Evolutionary conservation across 2,329 filamentous ascomycete genomes (phyloP).

Genomic region (Diplodia corticola): DNA sequence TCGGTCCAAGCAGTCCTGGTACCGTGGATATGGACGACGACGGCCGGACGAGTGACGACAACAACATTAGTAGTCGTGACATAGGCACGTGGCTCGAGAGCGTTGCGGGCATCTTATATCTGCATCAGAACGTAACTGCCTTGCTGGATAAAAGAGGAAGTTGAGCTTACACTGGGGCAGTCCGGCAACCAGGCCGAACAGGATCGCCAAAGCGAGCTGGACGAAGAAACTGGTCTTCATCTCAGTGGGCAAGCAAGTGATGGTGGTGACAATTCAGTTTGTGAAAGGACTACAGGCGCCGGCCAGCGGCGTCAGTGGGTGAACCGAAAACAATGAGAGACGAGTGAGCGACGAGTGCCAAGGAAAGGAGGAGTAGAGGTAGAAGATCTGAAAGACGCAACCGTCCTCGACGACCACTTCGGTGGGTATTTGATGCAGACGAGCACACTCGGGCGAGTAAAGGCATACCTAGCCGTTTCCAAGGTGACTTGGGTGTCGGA

Average conservation of each 20-base stretch:
- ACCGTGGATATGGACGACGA: constrained; percentile 12
- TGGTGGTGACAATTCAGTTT: neutral
- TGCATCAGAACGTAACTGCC: neutral
- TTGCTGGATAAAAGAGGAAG: neutral
- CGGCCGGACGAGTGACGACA: constrained; percentile 5
- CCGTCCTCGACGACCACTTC: neutral
- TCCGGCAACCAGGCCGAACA: constrained; percentile 14
- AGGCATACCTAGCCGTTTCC: constrained; percentile 12
- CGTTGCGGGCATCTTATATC: neutral
- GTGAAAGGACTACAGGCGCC: constrained; percentile 6
- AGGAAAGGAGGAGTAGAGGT: neutral
- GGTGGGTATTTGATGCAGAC: neutral
- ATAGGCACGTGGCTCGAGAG: constrained; percentile 7
- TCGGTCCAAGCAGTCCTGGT: neutral
- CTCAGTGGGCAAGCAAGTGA: neutral
- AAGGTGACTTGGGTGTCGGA: constrained; percentile 10
- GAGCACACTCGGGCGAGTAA: neutral
- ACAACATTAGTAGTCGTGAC: constrained; percentile 11
- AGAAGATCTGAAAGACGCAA: neutral
- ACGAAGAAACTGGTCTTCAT: constrained; percentile 22
- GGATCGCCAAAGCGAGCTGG: constrained; percentile 1
- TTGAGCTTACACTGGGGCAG: neutral
- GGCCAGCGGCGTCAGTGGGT: constrained; percentile 22
- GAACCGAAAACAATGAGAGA: constrained; percentile 1
- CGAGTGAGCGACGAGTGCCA: neutral